Evolutionary conservation across 2,329 filamentous ascomycete species (phyloP), one percentile per base, ranked within the genome.

Genomic region (Allantophomopsis cytisporea): DNA sequence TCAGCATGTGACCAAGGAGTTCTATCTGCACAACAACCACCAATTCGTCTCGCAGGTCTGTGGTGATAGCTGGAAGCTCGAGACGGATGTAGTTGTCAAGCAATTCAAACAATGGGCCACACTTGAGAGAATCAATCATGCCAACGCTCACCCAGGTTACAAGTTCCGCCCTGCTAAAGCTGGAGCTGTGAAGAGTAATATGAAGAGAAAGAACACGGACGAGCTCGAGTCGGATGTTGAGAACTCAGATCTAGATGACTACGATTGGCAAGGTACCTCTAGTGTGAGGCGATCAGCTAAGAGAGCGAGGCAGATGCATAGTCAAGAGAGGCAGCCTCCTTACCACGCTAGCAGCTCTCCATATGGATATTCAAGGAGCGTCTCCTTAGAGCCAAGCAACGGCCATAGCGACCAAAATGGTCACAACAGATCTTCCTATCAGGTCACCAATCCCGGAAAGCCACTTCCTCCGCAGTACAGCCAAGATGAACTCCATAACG

Each of bases 41-140:
- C 89, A 98, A 58, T 67, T 91, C 30, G 83, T 96, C 18, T 96
- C 89, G 2, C 76, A 79, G 35, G 76, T 91, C n/a, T 86, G 85
- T 41, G 91, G 88, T 20, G 67, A 76, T 40, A 89, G 84, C 53
- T 98, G 91, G 91, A 74, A 76, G 5, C 61, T 86, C 50, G 91
- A 96, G 57, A 70, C 83, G 0, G 63, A 74, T n/a, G 68, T 74
- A 34, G 59, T 95, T 42, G 76, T 80, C 40, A 72, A 80, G 15
- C 70, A 80, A 50, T 98, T 86, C 64, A 84, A 83, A 54, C 66
- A 76, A 13, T 80, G 84, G 64, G 85, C 91, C 16, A 76, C 74
- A 51, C 69, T 83, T 15, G 91, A 96, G 60, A 75, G 87, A 35
- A 70, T 78, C 49, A 94, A 93, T 58, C 89, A 96, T 58, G 75